Evolutionary conservation across 345 rosid genomes (phyloP).

Genomic region (Citrus cavaleriei): DNA sequence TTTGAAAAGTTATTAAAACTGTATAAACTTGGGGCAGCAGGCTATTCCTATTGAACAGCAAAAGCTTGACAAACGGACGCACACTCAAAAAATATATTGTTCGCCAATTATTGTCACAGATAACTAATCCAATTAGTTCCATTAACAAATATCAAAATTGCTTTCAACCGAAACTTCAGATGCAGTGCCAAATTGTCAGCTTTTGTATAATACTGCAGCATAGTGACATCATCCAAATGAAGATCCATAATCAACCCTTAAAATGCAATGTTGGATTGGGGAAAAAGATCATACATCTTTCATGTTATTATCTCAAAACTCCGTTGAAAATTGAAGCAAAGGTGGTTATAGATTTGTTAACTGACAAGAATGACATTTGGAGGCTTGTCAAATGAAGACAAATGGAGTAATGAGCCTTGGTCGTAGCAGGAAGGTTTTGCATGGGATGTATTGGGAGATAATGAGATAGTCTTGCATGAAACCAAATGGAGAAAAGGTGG

Average conservation of each 20-base stretch:
- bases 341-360: neutral
- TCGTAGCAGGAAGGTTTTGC: neutral
- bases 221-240: neutral
- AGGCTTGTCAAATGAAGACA: neutral
- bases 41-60: constrained; percentile 1
- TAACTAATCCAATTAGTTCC: neutral
- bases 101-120: neutral
- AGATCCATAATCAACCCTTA: neutral
- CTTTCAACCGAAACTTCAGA: neutral
- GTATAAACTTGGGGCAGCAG: neutral
- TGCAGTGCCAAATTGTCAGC: neutral
- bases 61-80: neutral
- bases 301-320: neutral
- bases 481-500: neutral
- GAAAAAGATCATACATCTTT: neutral
- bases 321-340: neutral
- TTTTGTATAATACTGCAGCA: neutral
- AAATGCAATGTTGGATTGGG: neutral
- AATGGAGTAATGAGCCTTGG: neutral
- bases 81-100: neutral
- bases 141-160: neutral
- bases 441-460: neutral
- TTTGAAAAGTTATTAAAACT: neutral
- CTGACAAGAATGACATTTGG: neutral
- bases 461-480: neutral